Evolutionary conservation across 2,329 filamentous ascomycete genomes (phyloP).

Genomic region (Cryphonectria parasitica): DNA sequence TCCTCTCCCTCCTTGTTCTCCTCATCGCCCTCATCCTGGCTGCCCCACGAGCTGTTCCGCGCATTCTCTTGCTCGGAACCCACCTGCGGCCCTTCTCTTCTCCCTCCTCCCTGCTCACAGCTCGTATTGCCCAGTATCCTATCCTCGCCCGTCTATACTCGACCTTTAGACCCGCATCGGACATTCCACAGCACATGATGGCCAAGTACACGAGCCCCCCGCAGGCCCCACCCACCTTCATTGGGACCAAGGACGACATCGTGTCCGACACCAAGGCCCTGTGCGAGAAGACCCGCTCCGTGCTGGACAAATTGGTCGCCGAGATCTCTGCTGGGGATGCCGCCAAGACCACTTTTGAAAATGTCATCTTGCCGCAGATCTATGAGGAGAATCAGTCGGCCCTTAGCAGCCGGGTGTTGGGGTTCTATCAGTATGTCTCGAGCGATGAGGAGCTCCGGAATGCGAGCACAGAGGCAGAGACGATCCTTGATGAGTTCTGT

Average conservation of each 20-base stretch:
- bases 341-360: slow-evolving; percentile 57
- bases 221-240: slow-evolving; percentile 78
- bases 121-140: slow-evolving; percentile 38
- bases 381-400: slow-evolving; percentile 70
- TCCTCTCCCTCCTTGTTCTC: slow-evolving; percentile 64
- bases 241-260: slow-evolving; percentile 71
- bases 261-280: slow-evolving; percentile 68
- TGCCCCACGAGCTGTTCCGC: slow-evolving; percentile 60
- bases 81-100: slow-evolving; percentile 50
- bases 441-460: slow-evolving; percentile 69
- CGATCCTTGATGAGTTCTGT: slow-evolving; percentile 73
- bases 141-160: slow-evolving; percentile 39
- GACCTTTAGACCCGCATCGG: slow-evolving; percentile 40
- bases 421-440: slow-evolving; percentile 82
- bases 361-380: slow-evolving; percentile 68
- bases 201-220: slow-evolving; percentile 73
- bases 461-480: slow-evolving; percentile 76
- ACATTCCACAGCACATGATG: slow-evolving; percentile 63
- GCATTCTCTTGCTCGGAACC: slow-evolving; percentile 61
- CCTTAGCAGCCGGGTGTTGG: slow-evolving; percentile 67
- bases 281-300: slow-evolving; percentile 63
- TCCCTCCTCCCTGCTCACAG: slow-evolving; percentile 4
- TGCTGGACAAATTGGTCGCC: slow-evolving; percentile 70
- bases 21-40: slow-evolving; percentile 67
- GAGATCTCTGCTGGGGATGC: slow-evolving; percentile 56